These are phyloP conservation scores for Arthrinium phaeospermum DNA, from an alignment of 2,329 filamentous ascomycete genomes.

Conservation along the genomic window DNA sequence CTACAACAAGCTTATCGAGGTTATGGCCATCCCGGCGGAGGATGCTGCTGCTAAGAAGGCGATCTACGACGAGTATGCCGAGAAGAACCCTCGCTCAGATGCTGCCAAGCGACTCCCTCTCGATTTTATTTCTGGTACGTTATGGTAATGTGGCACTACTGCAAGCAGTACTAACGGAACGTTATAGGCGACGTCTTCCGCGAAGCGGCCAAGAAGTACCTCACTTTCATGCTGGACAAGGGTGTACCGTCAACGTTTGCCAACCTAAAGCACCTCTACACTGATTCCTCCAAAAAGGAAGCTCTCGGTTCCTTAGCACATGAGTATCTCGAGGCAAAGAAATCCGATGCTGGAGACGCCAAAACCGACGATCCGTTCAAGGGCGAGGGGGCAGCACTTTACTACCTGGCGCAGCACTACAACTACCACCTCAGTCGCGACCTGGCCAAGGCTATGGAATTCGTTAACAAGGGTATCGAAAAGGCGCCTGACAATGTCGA, in stretches of 20 bases:
- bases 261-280: conserved; percentile 93
- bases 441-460: conserved; percentile 79
- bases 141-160: background rate
- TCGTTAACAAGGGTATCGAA: conserved; percentile 82
- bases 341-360: conserved; percentile 52
- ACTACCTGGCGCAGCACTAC: conserved; percentile 96
- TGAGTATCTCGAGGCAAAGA: conserved; percentile 70
- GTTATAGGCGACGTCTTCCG: conserved; percentile 75
- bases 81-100: conserved; percentile 83
- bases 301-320: conserved; percentile 77
- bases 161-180: conserved; percentile 14
- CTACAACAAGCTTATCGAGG: conserved; percentile 77
- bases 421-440: conserved; percentile 90
- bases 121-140: conserved; percentile 79
- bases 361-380: conserved; percentile 52
- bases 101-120: conserved; percentile 85
- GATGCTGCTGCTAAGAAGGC: conserved; percentile 71
- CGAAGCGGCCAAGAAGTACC: conserved; percentile 76
- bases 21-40: conserved; percentile 65
- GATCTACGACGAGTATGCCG: conserved; percentile 81
- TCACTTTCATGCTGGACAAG: conserved; percentile 85
- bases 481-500: conserved; percentile 83
- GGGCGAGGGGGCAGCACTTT: conserved; percentile 81
- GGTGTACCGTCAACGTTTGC: conserved; percentile 96
- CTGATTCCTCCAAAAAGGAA: conserved; percentile 77